phyloP scores from a whole-genome alignment of 1,284 basidiomycete genomes.

The Grifola frondosa region DNA sequence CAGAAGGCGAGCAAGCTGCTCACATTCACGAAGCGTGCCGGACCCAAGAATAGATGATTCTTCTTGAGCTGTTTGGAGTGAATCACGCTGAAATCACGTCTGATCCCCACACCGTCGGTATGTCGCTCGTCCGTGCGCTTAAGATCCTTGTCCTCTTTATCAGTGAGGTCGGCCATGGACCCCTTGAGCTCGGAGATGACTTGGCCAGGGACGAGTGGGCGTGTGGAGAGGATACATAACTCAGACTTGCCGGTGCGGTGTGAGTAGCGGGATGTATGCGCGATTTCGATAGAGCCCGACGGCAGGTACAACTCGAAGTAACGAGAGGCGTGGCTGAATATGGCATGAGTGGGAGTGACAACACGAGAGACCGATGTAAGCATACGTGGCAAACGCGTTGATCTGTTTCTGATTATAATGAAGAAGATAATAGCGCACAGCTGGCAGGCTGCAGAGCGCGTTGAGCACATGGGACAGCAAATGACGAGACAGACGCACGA shows the following conservation, averaged over 20 bases:
- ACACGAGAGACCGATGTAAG: slow-evolving; percentile 30
- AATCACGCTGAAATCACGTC: slow-evolving; percentile 89
- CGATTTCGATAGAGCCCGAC: slow-evolving; percentile 81
- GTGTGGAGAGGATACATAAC: slow-evolving; percentile 85
- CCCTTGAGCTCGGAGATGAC: slow-evolving; percentile 83
- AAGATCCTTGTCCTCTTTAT: slow-evolving; percentile 79
- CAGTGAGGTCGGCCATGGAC: slow-evolving; percentile 82
- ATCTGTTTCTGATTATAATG: slow-evolving; percentile 75
- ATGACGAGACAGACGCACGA: slow-evolving; percentile 47
- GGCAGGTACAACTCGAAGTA: slow-evolving; percentile 85
- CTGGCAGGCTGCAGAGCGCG: slow-evolving; percentile 49
- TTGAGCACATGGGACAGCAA: slow-evolving; percentile 21
- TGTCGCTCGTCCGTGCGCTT: slow-evolving; percentile 64
- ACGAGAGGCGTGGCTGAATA: slow-evolving; percentile 73
- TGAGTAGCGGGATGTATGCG: slow-evolving; percentile 82
- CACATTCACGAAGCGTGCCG: slow-evolving; percentile 93
- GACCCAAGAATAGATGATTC: slow-evolving; percentile 89
- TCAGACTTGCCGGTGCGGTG: slow-evolving; percentile 88
- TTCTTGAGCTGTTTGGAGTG: slow-evolving; percentile 88
- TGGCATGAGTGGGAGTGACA: slow-evolving; percentile 28
- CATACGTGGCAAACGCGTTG: slow-evolving; percentile 85
- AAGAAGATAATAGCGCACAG: slow-evolving; percentile 74
- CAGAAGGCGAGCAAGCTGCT: slow-evolving; percentile 33
- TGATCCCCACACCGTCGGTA: slow-evolving; percentile 63
- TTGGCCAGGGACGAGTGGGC: slow-evolving; percentile 64